Evolutionary conservation across 441 rosid genomes (phyloP).

Genomic region (Omphalea diandra): DNA sequence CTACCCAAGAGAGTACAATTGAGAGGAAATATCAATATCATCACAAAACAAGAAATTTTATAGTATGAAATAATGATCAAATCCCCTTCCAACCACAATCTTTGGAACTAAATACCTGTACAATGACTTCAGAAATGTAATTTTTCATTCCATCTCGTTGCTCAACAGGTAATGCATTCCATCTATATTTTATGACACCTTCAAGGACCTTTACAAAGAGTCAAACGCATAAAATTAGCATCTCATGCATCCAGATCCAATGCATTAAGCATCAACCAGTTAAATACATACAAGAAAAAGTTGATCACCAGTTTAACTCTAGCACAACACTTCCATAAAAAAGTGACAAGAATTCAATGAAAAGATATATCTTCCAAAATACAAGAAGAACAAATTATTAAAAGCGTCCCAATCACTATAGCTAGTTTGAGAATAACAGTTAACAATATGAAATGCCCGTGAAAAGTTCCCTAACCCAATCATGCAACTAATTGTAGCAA

Average conservation of each 20-base stretch:
- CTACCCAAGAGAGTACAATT: constrained; percentile 35
- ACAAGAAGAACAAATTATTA: background rate
- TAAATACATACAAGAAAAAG: background rate
- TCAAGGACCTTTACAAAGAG: constrained; percentile 74
- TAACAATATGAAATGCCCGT: background rate
- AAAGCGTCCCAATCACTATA: background rate
- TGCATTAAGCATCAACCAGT: background rate
- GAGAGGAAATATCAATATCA: constrained; percentile 4
- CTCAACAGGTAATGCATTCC: constrained; percentile 98
- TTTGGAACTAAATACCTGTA: constrained; percentile 57
- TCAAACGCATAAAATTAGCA: background rate
- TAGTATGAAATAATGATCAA: constrained; percentile 6
- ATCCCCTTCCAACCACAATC: background rate
- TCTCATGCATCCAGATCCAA: background rate
- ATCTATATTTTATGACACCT: constrained; percentile 97
- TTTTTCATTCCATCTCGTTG: constrained; percentile 99
- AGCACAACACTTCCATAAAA: background rate
- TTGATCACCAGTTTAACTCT: background rate
- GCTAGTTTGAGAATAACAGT: background rate
- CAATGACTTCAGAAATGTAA: constrained; percentile 98
- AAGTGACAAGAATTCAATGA: background rate
- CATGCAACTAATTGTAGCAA: background rate
- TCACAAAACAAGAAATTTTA: background rate
- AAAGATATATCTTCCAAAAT: background rate
- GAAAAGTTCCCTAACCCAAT: background rate